Base-by-base conservation (phyloP, 768 basidiomycete species). In the Tubosaeta brunneosetosa region DNA sequence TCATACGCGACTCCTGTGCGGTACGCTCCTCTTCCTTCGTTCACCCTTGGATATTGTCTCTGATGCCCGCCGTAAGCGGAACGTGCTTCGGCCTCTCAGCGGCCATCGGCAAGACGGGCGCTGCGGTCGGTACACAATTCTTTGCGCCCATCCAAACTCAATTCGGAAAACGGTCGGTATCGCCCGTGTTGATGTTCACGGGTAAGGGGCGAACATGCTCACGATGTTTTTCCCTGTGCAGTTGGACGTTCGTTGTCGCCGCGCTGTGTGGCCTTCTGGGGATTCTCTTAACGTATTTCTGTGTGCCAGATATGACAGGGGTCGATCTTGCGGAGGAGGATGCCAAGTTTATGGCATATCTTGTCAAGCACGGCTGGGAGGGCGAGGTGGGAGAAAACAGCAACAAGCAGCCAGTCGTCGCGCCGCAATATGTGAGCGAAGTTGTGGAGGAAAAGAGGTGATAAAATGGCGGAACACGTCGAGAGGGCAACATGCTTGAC, bases 31-130 rank as follows among this genome's bases (percentile, higher is more conserved):
- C 19, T 13, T 25, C 19, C 3, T 7, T 6, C 6, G 2, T 42
- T 12, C 2, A 14, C 26, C 10, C 12, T 14, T 17, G 22, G 22
- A 43, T 42, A 37, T 4, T 13, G 41, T 25, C 26, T 22, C 41
- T 42, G 25, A 27, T 12, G 25, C 25, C 6, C 25, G 13, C 22
- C 5, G 19, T 22, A 13, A 78, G 83, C 37, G 87, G 85, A 4
- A 83, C 86, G 7, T 83, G 80, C 64, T 88, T 85, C 53, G 86
- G 85, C 3, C 61, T 86, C 31, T 81, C 80, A 13, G 85, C 84
- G 8, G 84, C 84, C 0, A 66, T 86, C 7, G 84, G 85, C 5
- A 86, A 86, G 61, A 72, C 81, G 2, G 87, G 87, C 4, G 87
- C 85, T 19, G 85, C 82, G n/a, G 54, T 85, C 43, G 85, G 85